Percentiles rank a stretch among this genome's conserved stretches.
phyloP scores from a whole-genome alignment of 805 yeast genomes.

The Millerozyma acaciae region DNA sequence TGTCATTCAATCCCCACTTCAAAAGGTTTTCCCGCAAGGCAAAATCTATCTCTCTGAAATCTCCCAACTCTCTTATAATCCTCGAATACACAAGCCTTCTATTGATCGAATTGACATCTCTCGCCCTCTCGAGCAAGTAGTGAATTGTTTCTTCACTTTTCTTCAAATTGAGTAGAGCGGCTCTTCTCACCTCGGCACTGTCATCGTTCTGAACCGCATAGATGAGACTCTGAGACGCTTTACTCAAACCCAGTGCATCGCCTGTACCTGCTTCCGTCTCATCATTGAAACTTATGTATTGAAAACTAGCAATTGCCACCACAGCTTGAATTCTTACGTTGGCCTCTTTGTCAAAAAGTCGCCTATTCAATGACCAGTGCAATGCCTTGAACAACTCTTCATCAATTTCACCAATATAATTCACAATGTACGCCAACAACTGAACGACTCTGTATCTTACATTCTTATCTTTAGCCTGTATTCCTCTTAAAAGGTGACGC shows the following conservation, averaged over 20 bases:
- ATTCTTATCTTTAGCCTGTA: slow-evolving; percentile 67
- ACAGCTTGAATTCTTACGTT: slow-evolving; percentile 81
- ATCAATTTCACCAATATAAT: slow-evolving; percentile 70
- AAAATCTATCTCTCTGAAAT: slow-evolving; percentile 48
- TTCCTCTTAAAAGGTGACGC: slow-evolving; percentile 69
- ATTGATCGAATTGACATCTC: slow-evolving; percentile 70
- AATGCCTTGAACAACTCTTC: slow-evolving; percentile 65
- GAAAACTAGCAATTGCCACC: slow-evolving; percentile 73
- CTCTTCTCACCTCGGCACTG: slow-evolving; percentile 84
- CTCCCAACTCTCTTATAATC: slow-evolving; percentile 63
- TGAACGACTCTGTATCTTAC: slow-evolving; percentile 83
- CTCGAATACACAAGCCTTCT: slow-evolving; percentile 71
- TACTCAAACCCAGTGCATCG: no score
- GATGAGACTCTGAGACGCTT: slow-evolving; percentile 23
- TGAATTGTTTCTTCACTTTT: slow-evolving; percentile 53
- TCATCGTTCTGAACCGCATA: slow-evolving; percentile 69
- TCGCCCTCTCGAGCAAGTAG: slow-evolving; percentile 69
- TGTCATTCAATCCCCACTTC: slow-evolving; percentile 82
- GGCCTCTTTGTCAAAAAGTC: slow-evolving; percentile 74
- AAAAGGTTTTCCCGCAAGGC: slow-evolving; percentile 62
- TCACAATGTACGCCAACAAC: slow-evolving; percentile 65
- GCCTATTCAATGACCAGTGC: slow-evolving; percentile 53
- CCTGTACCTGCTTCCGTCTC: slow-evolving; percentile 43
- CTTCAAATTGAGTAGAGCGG: slow-evolving; percentile 69
- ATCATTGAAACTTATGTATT: slow-evolving; percentile 37